Percentiles rank a stretch among this genome's conserved stretches.
phyloP scores from a whole-genome alignment of 2,329 filamentous ascomycete species.

The Aspergillus aculeatinus region DNA sequence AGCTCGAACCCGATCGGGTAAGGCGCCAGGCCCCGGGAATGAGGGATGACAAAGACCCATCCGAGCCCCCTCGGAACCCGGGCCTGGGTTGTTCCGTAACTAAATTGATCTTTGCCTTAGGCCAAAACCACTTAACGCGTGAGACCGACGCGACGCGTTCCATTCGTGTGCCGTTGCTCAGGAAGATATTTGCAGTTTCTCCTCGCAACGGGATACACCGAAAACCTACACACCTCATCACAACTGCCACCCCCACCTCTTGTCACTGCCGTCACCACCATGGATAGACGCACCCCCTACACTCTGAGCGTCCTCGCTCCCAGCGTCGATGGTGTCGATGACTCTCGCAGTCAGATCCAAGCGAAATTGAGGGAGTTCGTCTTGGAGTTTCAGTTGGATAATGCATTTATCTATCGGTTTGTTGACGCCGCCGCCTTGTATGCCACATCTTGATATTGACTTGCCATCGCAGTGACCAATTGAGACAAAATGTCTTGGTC shows the following conservation, averaged over 20 bases:
- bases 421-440: constrained; percentile 5
- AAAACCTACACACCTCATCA: constrained; percentile 14
- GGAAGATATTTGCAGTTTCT: constrained; percentile 27
- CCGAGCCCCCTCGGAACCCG: constrained; percentile 8
- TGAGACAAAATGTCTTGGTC: constrained; percentile 88
- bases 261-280: constrained; percentile 40
- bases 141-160: constrained; percentile 35
- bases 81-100: constrained; percentile 11
- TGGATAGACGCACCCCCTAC: constrained; percentile 89
- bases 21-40: constrained; percentile 18
- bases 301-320: constrained; percentile 77
- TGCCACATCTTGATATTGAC: neutral
- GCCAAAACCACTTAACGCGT: constrained; percentile 44
- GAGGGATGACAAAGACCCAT: constrained; percentile 12
- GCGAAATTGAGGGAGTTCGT: constrained; percentile 85
- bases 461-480: constrained; percentile 69
- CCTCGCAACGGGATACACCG: constrained; percentile 9
- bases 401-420: constrained; percentile 89
- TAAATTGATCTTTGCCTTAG: constrained; percentile 6
- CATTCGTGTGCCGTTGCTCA: constrained; percentile 25
- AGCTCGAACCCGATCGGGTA: constrained; percentile 29
- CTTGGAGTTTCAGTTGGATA: constrained; percentile 89
- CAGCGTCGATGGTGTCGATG: constrained; percentile 63
- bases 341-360: constrained; percentile 71
- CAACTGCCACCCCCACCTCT: constrained; percentile 13